Percentiles rank a stretch among this genome's conserved stretches.
Evolutionary conservation across 352 stramenopile species (phyloP).

Genomic region (Phytophthora litchii): DNA sequence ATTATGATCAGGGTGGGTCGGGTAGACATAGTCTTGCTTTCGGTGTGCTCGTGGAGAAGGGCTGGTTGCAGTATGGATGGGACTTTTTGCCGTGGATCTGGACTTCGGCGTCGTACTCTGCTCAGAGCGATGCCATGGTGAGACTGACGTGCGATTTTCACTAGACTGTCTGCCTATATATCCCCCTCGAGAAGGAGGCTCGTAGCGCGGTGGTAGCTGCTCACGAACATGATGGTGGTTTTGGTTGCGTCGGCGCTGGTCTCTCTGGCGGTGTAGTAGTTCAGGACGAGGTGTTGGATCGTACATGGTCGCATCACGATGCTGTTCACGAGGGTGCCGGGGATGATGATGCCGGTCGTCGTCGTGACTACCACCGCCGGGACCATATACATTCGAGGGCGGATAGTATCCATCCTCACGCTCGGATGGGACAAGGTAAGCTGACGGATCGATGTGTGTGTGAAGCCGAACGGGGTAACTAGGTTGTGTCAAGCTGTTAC

Average conservation of each 20-base stretch:
- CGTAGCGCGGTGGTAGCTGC: conserved; percentile 18
- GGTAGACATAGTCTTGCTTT: conserved; percentile 13
- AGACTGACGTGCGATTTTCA: conserved; percentile 11
- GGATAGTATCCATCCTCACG: conserved; percentile 23
- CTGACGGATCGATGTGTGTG: conserved; percentile 37
- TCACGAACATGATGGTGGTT: conserved; percentile 21
- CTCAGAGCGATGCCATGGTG: conserved; percentile 25
- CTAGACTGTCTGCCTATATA: conserved; percentile 6
- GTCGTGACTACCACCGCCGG: neutral
- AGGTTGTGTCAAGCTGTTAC: conserved; percentile 2
- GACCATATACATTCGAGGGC: conserved; percentile 3
- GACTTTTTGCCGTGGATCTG: conserved; percentile 14
- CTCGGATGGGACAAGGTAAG: conserved; percentile 26
- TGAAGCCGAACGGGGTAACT: conserved; percentile 29
- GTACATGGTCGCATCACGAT: conserved; percentile 22
- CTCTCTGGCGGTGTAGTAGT: conserved; percentile 14
- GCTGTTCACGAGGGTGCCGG: conserved; percentile 22
- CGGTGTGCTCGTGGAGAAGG: conserved; percentile 8
- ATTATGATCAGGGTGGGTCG: conserved; percentile 10
- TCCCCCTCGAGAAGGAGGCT: conserved; percentile 11
- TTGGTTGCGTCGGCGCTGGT: conserved; percentile 19
- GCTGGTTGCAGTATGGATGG: conserved; percentile 4
- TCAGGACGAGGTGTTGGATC: conserved; percentile 14
- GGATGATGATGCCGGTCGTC: conserved; percentile 18
- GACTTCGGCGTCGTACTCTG: conserved; percentile 9